phyloP scores from a whole-genome alignment of 2,329 filamentous ascomycete genomes.

The Tolypocladium ophioglossoides region DNA sequence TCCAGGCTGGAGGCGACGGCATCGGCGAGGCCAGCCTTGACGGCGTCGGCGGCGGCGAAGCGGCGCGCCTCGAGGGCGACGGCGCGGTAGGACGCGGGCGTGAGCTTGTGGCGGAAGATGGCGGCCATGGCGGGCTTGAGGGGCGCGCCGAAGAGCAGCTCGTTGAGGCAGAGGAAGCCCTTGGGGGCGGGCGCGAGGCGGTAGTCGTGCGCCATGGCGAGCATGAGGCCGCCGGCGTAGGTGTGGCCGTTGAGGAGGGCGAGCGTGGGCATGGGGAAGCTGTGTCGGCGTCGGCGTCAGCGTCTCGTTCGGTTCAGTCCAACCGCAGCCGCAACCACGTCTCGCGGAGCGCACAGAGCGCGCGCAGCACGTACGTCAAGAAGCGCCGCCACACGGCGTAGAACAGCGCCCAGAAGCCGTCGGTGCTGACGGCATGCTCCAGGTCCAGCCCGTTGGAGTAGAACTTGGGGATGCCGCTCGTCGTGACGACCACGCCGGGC shows the following conservation, averaged over 20 bases:
- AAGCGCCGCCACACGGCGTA: slow-evolving; percentile 57
- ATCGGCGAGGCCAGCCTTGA: slow-evolving; percentile 60
- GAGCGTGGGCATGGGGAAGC: slow-evolving; percentile 71
- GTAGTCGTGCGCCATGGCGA: slow-evolving; percentile 76
- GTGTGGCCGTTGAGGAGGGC: slow-evolving; percentile 72
- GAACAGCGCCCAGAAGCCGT: slow-evolving; percentile 52
- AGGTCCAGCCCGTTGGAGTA: slow-evolving; percentile 79
- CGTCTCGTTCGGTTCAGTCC: no score
- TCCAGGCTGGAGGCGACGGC: slow-evolving; percentile 43
- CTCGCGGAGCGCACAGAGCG: no score
- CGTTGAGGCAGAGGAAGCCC: slow-evolving; percentile 73
- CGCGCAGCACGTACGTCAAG: slow-evolving; percentile 22
- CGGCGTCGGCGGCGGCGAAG: slow-evolving; percentile 51
- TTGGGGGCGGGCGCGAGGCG: slow-evolving; percentile 59
- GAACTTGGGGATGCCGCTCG: slow-evolving; percentile 66
- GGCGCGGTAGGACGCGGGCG: slow-evolving; percentile 44
- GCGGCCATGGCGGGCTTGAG: slow-evolving; percentile 62
- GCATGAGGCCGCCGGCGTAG: slow-evolving; percentile 74
- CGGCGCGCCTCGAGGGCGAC: slow-evolving; percentile 66
- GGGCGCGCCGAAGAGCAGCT: slow-evolving; percentile 70
- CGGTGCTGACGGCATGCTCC: slow-evolving; percentile 47
- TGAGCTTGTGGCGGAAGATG: slow-evolving; percentile 63
- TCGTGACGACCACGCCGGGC: slow-evolving; percentile 68
- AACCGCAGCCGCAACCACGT: no score
- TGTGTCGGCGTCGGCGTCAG: slow-evolving; percentile 5